Conservation (phyloP, 257 asterid genomes). For the Dorcoceras hygrometricum region DNA sequence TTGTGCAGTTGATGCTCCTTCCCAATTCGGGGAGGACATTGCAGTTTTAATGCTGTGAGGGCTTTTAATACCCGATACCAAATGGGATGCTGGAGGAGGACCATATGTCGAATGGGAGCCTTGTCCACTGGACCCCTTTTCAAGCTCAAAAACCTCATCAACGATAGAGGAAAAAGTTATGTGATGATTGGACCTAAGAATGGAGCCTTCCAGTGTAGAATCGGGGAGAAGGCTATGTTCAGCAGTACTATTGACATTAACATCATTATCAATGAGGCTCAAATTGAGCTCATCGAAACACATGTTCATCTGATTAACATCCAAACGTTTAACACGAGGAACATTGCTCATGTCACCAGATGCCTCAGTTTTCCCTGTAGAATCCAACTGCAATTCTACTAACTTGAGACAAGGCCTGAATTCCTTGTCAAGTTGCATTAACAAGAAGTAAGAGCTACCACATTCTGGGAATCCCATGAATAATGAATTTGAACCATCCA, state of each 20-base stretch:
- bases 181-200: constrained; percentile 44
- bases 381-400: constrained; percentile 71
- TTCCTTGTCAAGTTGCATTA: constrained; percentile 90
- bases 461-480: constrained; percentile 95
- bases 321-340: constrained; percentile 61
- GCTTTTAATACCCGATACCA: constrained; percentile 47
- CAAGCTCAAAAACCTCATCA: constrained; percentile 93
- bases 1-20: constrained; percentile 51
- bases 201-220: constrained; percentile 43
- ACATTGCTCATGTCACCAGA: constrained; percentile 60
- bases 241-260: constrained; percentile 41
- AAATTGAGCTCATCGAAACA: constrained; percentile 77
- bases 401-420: constrained; percentile 84
- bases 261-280: constrained; percentile 64
- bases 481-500: constrained; percentile 66
- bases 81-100: constrained; percentile 53
- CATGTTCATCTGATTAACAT: constrained; percentile 72
- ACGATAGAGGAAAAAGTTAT: constrained; percentile 74
- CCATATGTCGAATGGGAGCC: constrained; percentile 45
- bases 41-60: constrained; percentile 48
- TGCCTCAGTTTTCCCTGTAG: constrained; percentile 58
- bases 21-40: constrained; percentile 64
- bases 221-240: constrained; percentile 49
- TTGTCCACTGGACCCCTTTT: constrained; percentile 70
- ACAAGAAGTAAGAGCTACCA: constrained; percentile 80